Conservation (phyloP, 495 filamentous ascomycete species). For the Penicillium maclennaniae region DNA sequence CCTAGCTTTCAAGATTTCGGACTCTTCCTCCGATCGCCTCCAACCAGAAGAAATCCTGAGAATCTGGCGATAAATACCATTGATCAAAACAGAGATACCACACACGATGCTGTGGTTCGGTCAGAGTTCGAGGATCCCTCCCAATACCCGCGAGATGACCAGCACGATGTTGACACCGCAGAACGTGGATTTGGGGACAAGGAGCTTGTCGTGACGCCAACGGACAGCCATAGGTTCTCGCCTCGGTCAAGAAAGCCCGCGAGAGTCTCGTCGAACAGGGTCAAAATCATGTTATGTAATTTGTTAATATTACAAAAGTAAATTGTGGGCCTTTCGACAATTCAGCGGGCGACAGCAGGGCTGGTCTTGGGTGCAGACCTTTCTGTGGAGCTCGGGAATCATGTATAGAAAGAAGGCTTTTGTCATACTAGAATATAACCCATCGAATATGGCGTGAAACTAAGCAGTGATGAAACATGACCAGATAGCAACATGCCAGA, state of each 20-base stretch:
- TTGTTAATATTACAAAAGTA: too few relatives aligned
- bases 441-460: background rate
- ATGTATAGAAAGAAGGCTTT: background rate
- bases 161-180: constrained; percentile 1
- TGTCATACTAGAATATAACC: too few relatives aligned
- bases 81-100: background rate
- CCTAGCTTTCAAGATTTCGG: too few relatives aligned
- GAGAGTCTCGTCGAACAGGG: constrained; percentile 10
- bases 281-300: constrained; percentile 28
- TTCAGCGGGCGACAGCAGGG: constrained; percentile 21
- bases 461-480: background rate
- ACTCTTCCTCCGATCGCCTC: too few relatives aligned
- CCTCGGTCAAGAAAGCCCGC: constrained; percentile 24
- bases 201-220: constrained; percentile 38
- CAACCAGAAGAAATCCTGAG: background rate
- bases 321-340: constrained; percentile 29
- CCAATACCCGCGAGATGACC: background rate
- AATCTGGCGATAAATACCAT: background rate
- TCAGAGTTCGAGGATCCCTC: too few relatives aligned
- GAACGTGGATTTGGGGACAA: constrained; percentile 38
- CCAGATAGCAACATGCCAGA: constrained; percentile 47
- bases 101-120: background rate
- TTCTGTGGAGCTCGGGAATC: background rate
- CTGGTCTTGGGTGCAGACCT: constrained; percentile 21
- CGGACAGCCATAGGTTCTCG: constrained; percentile 41